A percentile compares a stretch with the other conserved stretches of the same genome.
phyloP scores from a whole-genome alignment of 305 asterid species.

The Petunia hybrid region DNA sequence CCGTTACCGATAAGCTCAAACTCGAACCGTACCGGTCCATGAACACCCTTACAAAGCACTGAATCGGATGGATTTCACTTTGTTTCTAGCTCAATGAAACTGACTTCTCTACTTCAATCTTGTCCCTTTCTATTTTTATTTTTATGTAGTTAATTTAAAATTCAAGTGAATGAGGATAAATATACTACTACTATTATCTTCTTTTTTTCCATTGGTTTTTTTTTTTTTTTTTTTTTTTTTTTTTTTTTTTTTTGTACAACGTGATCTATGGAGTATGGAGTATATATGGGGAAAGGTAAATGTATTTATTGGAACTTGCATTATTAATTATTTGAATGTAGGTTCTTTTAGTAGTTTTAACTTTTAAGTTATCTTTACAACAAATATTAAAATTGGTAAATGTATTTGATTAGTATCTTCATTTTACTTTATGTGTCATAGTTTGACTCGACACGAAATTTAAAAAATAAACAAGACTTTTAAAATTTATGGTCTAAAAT shows the following conservation, averaged over 20 bases:
- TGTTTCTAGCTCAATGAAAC: not conserved
- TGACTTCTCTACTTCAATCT: not conserved
- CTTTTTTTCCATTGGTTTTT: not conserved
- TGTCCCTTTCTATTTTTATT: not conserved
- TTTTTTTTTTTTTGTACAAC: too few relatives aligned
- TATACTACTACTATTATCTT: too few relatives aligned
- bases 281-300: not conserved
- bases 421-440: too few relatives aligned
- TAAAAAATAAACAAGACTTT: too few relatives aligned
- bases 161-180: not conserved
- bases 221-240: too few relatives aligned
- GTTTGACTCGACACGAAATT: too few relatives aligned
- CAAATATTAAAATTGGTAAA: not conserved
- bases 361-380: not conserved
- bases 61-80: constrained; percentile 6
- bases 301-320: not conserved
- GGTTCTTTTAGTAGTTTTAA: not conserved
- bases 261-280: not conserved
- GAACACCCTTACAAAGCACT: too few relatives aligned
- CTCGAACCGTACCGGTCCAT: too few relatives aligned
- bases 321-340: constrained; percentile 1
- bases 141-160: not conserved
- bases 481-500: too few relatives aligned
- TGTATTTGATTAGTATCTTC: too few relatives aligned
- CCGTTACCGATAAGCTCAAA: too few relatives aligned